Evolutionary conservation across 2,329 filamentous ascomycete genomes (phyloP), one percentile per base, ranked within the genome.

Genomic region (Calycina herbarum): DNA sequence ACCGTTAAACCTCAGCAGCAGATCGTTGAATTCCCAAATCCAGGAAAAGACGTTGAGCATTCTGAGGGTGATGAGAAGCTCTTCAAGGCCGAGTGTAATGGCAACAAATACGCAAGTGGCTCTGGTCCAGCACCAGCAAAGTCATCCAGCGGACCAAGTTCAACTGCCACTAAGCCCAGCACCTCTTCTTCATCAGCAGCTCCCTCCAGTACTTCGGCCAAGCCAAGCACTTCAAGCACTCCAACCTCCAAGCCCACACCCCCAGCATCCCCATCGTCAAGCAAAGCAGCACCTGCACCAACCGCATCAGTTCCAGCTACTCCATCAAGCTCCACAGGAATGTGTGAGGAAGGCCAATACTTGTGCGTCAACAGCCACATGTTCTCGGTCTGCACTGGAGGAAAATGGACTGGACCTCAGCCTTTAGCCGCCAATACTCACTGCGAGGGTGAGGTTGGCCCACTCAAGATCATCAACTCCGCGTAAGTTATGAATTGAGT

Each of bases 11-110:
- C 51, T 20, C 35, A 58, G 24, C 61, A 63, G 33, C 33, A 17
- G 10, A 56, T 38, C n/a, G 45, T 63, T 8, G 40, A 38, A 20
- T 63, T 33, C 31, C 61, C 61, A 7, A 13, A 58, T 7, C 61
- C 61, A 13, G 60, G 61, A 31, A 35, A 17, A n/a, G 27, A 42
- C 42, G 35, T 63, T 11, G 61, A 45, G 31, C 61, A 63, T 45
- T 56, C 61, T 27, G 56, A 63, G 29, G 61, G 61, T 17, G 31
- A 31, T 8, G 27, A 13, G 7, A 33, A 59, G 13, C 56, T 63
- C 13, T 63, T 63, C 27, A 20, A 58, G 35, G 48, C 33, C 6
- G 35, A 31, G n/a, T 63, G 61, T 24, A 40, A 63, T 42, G 61
- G 61, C n/a, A 63, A 63, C 29, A 27, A 11, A 20, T 10, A 27